These are phyloP conservation scores for Sugiyamaella smithiae DNA, from an alignment of 805 yeast species.

Conservation along the genomic window DNA sequence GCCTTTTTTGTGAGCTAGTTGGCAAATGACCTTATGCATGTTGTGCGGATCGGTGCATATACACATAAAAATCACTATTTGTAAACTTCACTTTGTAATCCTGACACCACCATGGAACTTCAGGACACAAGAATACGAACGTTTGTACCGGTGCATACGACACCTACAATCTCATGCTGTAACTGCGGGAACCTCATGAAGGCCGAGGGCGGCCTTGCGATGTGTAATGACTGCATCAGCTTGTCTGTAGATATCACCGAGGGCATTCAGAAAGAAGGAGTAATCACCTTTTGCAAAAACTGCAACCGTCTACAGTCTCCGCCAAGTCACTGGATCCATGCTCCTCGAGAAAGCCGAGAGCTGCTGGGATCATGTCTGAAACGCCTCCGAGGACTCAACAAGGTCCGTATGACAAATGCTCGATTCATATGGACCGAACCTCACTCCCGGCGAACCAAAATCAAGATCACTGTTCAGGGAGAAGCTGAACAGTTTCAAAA, in stretches of 20 bases:
- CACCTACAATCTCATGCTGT: slow-evolving; percentile 87
- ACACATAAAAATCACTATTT: no score
- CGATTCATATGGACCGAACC: slow-evolving; percentile 99
- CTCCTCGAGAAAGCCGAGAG: slow-evolving; percentile 86
- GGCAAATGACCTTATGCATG: no score
- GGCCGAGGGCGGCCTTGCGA: slow-evolving; percentile 82
- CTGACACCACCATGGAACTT: slow-evolving; percentile 13
- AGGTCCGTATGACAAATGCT: slow-evolving; percentile 88
- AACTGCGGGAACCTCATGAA: slow-evolving; percentile 97
- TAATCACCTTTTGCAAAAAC: slow-evolving; percentile 85
- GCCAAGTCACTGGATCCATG: slow-evolving; percentile 88
- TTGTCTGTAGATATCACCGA: slow-evolving; percentile 87
- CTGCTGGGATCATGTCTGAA: slow-evolving; percentile 81
- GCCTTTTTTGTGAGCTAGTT: no score
- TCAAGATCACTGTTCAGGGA: slow-evolving; percentile 92
- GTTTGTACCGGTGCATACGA: slow-evolving; percentile 38
- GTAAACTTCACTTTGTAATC: not conserved
- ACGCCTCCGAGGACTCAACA: slow-evolving; percentile 78
- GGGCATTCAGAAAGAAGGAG: slow-evolving; percentile 84
- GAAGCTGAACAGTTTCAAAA: slow-evolving; percentile 76
- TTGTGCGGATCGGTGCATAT: no score
- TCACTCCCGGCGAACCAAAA: slow-evolving; percentile 89
- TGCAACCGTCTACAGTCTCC: slow-evolving; percentile 91
- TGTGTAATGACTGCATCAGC: slow-evolving; percentile 95
- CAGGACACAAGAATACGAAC: slow-evolving; percentile 17